These are phyloP conservation scores for Mortierella antarctica DNA, from an alignment of 192 early-diverging fungal species.

Conservation along the genomic window DNA sequence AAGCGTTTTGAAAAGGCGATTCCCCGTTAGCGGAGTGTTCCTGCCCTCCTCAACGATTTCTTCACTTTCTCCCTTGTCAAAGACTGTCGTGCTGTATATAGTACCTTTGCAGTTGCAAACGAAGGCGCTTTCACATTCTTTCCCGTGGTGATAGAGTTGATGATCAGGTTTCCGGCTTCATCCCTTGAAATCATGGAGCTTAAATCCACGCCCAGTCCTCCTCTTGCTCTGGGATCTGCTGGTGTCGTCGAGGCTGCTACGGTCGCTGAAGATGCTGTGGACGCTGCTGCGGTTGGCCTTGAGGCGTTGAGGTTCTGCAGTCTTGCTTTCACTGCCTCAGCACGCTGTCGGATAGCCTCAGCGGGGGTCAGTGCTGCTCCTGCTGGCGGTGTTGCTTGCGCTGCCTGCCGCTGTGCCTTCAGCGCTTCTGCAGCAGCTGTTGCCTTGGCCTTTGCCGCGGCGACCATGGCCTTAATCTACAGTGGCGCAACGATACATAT, in stretches of 20 bases:
- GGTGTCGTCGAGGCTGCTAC: constrained; percentile 2
- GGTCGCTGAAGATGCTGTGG: not conserved
- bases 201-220: constrained; percentile 36
- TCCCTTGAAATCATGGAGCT: constrained; percentile 41
- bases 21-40: too few relatives aligned
- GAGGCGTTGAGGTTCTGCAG: not conserved
- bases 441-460: constrained; percentile 44
- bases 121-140: constrained; percentile 23
- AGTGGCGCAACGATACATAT: not conserved
- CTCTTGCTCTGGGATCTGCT: constrained; percentile 22
- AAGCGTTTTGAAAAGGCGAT: too few relatives aligned
- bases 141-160: constrained; percentile 33
- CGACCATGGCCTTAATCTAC: constrained; percentile 62
- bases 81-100: too few relatives aligned
- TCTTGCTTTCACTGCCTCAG: constrained; percentile 19
- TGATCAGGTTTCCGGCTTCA: constrained; percentile 45
- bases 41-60: too few relatives aligned
- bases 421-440: constrained; percentile 31
- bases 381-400: not conserved
- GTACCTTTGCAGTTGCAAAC: constrained; percentile 51
- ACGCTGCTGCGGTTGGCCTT: not conserved
- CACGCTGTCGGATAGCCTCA: constrained; percentile 10
- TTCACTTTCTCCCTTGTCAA: too few relatives aligned
- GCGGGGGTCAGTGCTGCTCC: not conserved
- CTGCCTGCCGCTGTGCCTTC: constrained; percentile 8